Evolutionary conservation across 75 land plant genomes (phyloP), one percentile per base, ranked within the genome.

Genomic region (Cunninghamia lanceolata): DNA sequence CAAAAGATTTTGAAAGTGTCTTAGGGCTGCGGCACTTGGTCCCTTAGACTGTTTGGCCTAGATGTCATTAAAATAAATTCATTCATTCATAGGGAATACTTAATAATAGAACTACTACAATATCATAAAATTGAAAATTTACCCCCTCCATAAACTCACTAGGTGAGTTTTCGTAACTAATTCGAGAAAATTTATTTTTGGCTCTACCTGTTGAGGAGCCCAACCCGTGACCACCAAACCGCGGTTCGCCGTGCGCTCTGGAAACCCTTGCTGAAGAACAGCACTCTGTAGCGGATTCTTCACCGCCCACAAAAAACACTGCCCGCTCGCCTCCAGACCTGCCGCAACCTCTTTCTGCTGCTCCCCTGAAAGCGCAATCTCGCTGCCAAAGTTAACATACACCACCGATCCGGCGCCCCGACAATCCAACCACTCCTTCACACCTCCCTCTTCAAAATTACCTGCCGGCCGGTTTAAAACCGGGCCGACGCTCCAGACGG

Each of bases 271-370:
- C 10, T 46, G 50, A 8, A 46, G 50, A 46, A 46, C 11, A 9
- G 50, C 50, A 46, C 13, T 10, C 11, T 46, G 50, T 46, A 46
- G 1, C 50, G 13, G 36, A 39, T 34, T 34, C 85, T 85, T 85
- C 34, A 79, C 0, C 6, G 28, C 86, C 92, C 90, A 91, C 74
- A 91, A 52, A 82, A 91, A 88, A 42, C 86, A 75, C 40, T 74
- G 86, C 0, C 87, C 79, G 50, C 88, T 83, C 56, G 70, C 68
- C 74, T 91, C 86, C 5, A 91, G 78, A 4, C 86, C 90, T 3
- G 30, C 66, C 1, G 63, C 88, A n/a, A 91, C 53, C 73, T 88
- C 92, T 17, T 9, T 19, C 42, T 42, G 19, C 84, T 91, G 88
- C 39, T 68, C 50, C 36, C 25, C 19, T 66, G 86, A 83, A 5